Conservation (phyloP, 805 yeast genomes). For the Brettanomyces custersianus region DNA sequence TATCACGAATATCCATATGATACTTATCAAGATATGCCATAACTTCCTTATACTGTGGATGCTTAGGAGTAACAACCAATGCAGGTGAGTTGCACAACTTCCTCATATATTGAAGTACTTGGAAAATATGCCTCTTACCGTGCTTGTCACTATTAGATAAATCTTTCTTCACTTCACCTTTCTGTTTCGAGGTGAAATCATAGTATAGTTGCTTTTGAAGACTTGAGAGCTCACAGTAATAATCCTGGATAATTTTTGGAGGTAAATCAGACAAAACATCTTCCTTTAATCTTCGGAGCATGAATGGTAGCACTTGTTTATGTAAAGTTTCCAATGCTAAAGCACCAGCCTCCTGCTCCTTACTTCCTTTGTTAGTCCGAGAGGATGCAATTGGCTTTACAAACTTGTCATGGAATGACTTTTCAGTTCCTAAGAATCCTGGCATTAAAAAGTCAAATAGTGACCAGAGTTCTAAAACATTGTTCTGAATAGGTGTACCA, state of each 20-base stretch:
- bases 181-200: conserved; percentile 84
- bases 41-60: conserved; percentile 75
- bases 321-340: conserved; percentile 92
- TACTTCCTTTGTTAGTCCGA: conserved; percentile 79
- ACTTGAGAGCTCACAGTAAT: conserved; percentile 91
- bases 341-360: conserved; percentile 96
- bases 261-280: conserved; percentile 94
- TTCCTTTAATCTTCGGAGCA: conserved; percentile 91
- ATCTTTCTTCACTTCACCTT: conserved; percentile 58
- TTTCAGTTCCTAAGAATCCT: conserved; percentile 93
- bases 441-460: conserved; percentile 97
- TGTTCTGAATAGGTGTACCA: conserved; percentile 97
- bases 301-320: conserved; percentile 92
- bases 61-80: conserved; percentile 70
- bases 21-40: conserved; percentile 47
- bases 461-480: conserved; percentile 95
- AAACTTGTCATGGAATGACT: conserved; percentile 85
- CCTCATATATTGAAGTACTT: conserved; percentile 94
- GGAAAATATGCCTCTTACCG: conserved; percentile 87
- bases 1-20: conserved; percentile 54
- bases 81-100: conserved; percentile 96
- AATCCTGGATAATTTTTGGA: conserved; percentile 96
- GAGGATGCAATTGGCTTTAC: conserved; percentile 98
- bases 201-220: conserved; percentile 80
- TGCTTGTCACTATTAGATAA: conserved; percentile 33